Conservation (phyloP, 2,329 filamentous ascomycete genomes). For the Lecanicillium sp. region DNA sequence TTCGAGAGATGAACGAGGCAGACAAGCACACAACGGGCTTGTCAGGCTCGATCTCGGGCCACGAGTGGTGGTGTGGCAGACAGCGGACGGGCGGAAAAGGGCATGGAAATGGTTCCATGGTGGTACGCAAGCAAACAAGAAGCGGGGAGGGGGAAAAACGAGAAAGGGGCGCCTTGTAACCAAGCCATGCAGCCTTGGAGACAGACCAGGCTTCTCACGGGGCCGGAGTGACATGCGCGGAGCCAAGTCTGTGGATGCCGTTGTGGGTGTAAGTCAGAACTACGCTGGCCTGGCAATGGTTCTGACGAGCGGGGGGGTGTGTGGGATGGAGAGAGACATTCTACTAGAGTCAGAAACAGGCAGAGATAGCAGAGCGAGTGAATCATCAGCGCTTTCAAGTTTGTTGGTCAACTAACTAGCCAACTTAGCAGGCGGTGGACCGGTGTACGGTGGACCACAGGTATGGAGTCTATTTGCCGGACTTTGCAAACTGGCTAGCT, state of each 20-base stretch:
- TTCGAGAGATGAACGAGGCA: neutral
- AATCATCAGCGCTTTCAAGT: neutral
- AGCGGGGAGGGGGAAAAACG: neutral
- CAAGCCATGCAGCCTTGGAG: slow-evolving; percentile 10
- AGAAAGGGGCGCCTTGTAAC: slow-evolving; percentile 6
- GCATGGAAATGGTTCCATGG: neutral
- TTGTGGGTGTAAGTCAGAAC: slow-evolving; percentile 10
- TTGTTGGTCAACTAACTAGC: neutral
- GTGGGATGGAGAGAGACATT: too few species aligned
- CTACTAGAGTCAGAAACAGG: neutral
- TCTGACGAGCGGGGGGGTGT: slow-evolving; percentile 2
- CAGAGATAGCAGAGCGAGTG: neutral
- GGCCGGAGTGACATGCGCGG: slow-evolving; percentile 12
- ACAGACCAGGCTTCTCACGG: slow-evolving; percentile 12
- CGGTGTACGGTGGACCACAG: slow-evolving; percentile 2
- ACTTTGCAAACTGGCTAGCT: neutral
- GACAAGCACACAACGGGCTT: neutral
- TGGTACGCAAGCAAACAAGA: neutral
- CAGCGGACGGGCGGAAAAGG: neutral
- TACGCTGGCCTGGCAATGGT: neutral
- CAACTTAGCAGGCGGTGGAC: neutral
- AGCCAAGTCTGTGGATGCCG: slow-evolving; percentile 5
- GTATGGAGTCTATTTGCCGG: neutral
- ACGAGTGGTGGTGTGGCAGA: neutral
- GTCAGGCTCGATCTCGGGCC: neutral